Percentiles rank a stretch among this genome's conserved stretches.
phyloP scores from a whole-genome alignment of 2,329 filamentous ascomycete species.

The Xenoacremonium recifei region DNA sequence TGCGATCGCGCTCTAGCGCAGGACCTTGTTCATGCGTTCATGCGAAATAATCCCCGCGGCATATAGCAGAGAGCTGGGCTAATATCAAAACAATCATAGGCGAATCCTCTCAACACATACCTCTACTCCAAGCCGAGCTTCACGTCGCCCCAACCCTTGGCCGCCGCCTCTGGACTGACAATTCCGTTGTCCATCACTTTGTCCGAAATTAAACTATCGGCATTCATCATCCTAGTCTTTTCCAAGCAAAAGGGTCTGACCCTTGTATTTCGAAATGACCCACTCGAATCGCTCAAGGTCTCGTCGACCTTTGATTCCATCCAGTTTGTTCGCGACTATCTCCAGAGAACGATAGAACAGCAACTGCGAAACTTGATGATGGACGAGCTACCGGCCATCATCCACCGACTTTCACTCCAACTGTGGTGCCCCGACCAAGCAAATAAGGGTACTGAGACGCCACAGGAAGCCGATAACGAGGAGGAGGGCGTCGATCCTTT shows the following conservation, averaged over 20 bases:
- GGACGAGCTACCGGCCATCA: conserved; percentile 95
- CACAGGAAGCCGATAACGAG: conserved; percentile 53
- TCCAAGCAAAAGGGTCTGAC: conserved; percentile 96
- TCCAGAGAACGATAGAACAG: conserved; percentile 93
- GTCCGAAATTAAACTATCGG: conserved; percentile 92
- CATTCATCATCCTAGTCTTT: conserved; percentile 96
- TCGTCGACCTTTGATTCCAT: conserved; percentile 99
- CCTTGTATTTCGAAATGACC: conserved; percentile 96
- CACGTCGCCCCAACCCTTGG: conserved; percentile 87
- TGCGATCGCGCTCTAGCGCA: conserved; percentile 9
- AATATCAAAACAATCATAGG: conserved; percentile 55
- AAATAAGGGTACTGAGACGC: conserved; percentile 45
- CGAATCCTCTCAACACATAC: conserved; percentile 95
- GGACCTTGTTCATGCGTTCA: conserved; percentile 16
- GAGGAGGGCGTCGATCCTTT: conserved; percentile 74
- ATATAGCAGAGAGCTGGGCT: conserved; percentile 42
- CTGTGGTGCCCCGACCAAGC: conserved; percentile 85
- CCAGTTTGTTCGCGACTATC: conserved; percentile 94
- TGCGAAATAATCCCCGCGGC: conserved; percentile 9
- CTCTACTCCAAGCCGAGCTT: conserved; percentile 88
- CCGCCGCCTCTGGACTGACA: conserved; percentile 86
- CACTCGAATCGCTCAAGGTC: conserved; percentile 94
- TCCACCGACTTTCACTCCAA: conserved; percentile 85
- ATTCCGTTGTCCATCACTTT: conserved; percentile 97
- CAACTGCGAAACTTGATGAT: conserved; percentile 93